Percentiles rank a stretch among this genome's conserved stretches.
These are phyloP conservation scores for Trametes polyzona DNA, from an alignment of 1,284 basidiomycete genomes.

Conservation along the genomic window DNA sequence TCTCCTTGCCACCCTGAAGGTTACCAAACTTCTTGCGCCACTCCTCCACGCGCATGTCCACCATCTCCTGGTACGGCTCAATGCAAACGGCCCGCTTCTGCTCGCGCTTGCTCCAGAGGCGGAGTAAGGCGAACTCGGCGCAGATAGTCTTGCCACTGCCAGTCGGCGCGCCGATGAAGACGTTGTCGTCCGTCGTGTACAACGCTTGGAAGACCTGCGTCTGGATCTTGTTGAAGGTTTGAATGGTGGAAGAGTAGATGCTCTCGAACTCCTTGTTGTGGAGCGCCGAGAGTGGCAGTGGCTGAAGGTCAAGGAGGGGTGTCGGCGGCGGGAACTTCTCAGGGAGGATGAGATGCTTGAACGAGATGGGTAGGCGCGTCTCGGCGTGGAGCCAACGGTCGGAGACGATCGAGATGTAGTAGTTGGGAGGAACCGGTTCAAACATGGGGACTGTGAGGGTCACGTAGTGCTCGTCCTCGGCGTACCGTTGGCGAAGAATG, in stretches of 20 bases:
- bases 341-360: slow-evolving; percentile 97
- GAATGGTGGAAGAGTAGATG: slow-evolving; percentile 80
- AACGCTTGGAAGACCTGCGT: slow-evolving; percentile 99
- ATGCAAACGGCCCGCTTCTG: slow-evolving; percentile 92
- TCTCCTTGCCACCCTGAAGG: slow-evolving; percentile 89
- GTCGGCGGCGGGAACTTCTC: slow-evolving; percentile 97
- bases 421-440: slow-evolving; percentile 96
- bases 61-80: slow-evolving; percentile 97
- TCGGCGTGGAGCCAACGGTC: slow-evolving; percentile 97
- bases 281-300: slow-evolving; percentile 87
- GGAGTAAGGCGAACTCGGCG: slow-evolving; percentile 92
- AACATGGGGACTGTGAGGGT: slow-evolving; percentile 96
- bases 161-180: slow-evolving; percentile 95
- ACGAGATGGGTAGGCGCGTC: slow-evolving; percentile 93
- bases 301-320: slow-evolving; percentile 90
- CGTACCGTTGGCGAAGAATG: slow-evolving; percentile 89
- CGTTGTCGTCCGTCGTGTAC: slow-evolving; percentile 95
- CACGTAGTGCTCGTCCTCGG: slow-evolving; percentile 91
- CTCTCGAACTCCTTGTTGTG: slow-evolving; percentile 91
- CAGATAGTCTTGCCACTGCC: slow-evolving; percentile 98
- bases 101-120: slow-evolving; percentile 89
- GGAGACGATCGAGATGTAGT: slow-evolving; percentile 94
- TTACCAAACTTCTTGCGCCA: slow-evolving; percentile 88
- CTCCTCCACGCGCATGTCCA: slow-evolving; percentile 86
- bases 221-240: slow-evolving; percentile 97